Evolutionary conservation across 495 filamentous ascomycete species (phyloP), one percentile per base, ranked within the genome.

Genomic region (Trichoderma virens): DNA sequence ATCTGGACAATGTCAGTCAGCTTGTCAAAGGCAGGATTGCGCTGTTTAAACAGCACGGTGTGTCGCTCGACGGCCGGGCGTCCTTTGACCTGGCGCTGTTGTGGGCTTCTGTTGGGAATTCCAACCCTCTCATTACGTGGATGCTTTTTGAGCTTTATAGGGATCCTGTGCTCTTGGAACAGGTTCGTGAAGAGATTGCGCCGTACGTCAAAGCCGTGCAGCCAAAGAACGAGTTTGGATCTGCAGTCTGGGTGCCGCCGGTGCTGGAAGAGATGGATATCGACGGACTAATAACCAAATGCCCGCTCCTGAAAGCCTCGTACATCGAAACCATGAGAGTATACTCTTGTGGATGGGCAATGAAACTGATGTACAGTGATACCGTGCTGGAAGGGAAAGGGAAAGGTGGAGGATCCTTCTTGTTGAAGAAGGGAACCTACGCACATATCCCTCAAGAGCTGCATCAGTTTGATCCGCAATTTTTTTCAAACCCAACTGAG

Each of bases 121-220:
- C 61, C 5, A 62, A 41, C 34, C 20, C 61, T 20, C 38, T 62
- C 7, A 41, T 62, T 16, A 9, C 27, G 9, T 62, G 61, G 61
- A 62, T 62, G 61, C 61, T 62, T 2, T 41, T 45, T 39, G 34
- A 62, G 20, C 31, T 62, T 25, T 62, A 62, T 11, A 39, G 38
- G 9, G 61, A 62, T 18, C 34, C 61, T 0, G 38, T 62, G 14
- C 61, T 62, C 25, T 11, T 62, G 6, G 61, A 62, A 20, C 61
- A 62, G 23, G 39, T 62, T 18, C 61, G 61, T 20, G 61, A 62
- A 9, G 61, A 62, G n/a, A 62, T 62, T 41, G 32, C 61, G 25
- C 61, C 61, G 3, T 62, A 62, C 28, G 61, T 43, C n/a, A 43
- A 30, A 4, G 61, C 20, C 34, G 61, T 43, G 6, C 61, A 62